phyloP scores from a whole-genome alignment of 2,329 filamentous ascomycete species.

The Sarocladium strictum region DNA sequence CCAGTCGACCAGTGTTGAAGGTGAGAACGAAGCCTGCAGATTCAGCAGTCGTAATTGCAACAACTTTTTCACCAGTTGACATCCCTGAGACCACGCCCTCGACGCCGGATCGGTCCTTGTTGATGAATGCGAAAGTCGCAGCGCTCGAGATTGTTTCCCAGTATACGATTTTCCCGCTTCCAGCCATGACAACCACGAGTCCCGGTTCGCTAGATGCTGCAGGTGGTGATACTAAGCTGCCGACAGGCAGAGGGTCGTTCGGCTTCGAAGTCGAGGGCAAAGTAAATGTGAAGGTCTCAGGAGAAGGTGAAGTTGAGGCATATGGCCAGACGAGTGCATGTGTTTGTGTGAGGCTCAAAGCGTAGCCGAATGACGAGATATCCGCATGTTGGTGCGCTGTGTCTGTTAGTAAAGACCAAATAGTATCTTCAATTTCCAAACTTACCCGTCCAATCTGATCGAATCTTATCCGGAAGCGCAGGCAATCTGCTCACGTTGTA shows the following conservation, averaged over 20 bases:
- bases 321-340: constrained; percentile 92
- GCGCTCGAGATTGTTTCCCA: constrained; percentile 94
- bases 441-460: constrained; percentile 60
- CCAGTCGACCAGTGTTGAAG: constrained; percentile 79
- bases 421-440: constrained; percentile 9
- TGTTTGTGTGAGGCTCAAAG: constrained; percentile 71
- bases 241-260: constrained; percentile 71
- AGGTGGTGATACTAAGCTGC: constrained; percentile 73
- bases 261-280: constrained; percentile 67
- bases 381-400: constrained; percentile 60
- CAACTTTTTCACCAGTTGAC: constrained; percentile 71
- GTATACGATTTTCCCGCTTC: constrained; percentile 79
- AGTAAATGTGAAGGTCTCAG: constrained; percentile 74
- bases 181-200: constrained; percentile 78
- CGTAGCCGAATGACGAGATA: constrained; percentile 63
- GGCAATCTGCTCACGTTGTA: constrained; percentile 83
- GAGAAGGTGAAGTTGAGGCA: constrained; percentile 57
- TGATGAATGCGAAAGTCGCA: constrained; percentile 75
- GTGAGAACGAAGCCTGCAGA: constrained; percentile 78
- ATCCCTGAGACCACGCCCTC: constrained; percentile 70
- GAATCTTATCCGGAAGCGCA: constrained; percentile 72
- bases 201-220: constrained; percentile 76
- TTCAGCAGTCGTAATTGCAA: constrained; percentile 76
- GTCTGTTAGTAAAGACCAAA: background rate
- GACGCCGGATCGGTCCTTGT: constrained; percentile 73